phyloP scores from a whole-genome alignment of 805 yeast species.

The Yarrowia sp. region DNA sequence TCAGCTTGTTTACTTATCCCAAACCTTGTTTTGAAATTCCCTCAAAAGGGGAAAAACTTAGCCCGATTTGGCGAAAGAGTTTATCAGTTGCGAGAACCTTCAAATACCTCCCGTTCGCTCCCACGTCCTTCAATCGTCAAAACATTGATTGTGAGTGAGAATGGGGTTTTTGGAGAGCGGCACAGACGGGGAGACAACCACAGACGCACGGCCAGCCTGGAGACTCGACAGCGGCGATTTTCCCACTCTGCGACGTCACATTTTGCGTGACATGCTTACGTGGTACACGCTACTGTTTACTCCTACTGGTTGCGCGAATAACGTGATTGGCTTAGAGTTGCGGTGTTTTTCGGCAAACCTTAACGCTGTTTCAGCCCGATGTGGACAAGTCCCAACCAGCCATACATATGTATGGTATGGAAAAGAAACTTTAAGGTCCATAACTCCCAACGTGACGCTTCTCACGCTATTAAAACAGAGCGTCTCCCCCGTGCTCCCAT shows the following conservation, averaged over 20 bases:
- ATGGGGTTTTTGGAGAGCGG: background rate
- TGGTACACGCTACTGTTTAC: too few relatives aligned
- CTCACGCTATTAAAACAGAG: slow-evolving; percentile 7
- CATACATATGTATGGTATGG: slow-evolving; percentile 24
- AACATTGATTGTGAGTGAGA: slow-evolving; percentile 16
- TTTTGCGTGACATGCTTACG: too few relatives aligned
- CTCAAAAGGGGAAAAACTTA: slow-evolving; percentile 25
- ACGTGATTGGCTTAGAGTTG: slow-evolving; percentile 27
- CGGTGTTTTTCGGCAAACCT: slow-evolving; percentile 26
- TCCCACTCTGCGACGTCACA: background rate
- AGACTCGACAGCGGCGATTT: too few relatives aligned
- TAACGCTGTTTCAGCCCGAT: slow-evolving; percentile 21
- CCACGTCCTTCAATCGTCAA: slow-evolving; percentile 9
- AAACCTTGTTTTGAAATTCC: slow-evolving; percentile 17
- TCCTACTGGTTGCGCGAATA: slow-evolving; percentile 25
- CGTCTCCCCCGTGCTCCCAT: background rate
- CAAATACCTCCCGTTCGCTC: slow-evolving; percentile 18
- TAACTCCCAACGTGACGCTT: slow-evolving; percentile 19
- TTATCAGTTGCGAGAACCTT: background rate
- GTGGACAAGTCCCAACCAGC: slow-evolving; percentile 21
- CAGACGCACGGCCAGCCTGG: too few relatives aligned
- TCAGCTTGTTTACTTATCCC: slow-evolving; percentile 7
- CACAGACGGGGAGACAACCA: too few relatives aligned
- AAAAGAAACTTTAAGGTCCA: background rate
- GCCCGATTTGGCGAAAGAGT: slow-evolving; percentile 25